A percentile compares a stretch with the other conserved stretches of the same genome.
These are phyloP conservation scores for Entonaema liquescens DNA, from an alignment of 495 filamentous ascomycete species.

Conservation along the genomic window DNA sequence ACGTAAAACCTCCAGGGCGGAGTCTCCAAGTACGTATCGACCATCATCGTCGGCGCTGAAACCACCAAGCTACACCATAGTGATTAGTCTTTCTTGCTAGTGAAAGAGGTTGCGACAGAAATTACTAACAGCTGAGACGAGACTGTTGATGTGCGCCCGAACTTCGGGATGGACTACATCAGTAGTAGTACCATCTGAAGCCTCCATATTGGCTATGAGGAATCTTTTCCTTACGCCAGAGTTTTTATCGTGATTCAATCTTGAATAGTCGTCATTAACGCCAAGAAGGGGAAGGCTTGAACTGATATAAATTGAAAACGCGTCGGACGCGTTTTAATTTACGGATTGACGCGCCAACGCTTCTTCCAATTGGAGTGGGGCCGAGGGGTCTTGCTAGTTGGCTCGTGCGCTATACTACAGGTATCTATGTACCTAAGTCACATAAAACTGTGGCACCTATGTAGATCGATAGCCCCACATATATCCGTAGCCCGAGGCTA, in stretches of 20 bases:
- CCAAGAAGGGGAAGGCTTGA: constrained; percentile 16
- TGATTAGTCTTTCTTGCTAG: not conserved
- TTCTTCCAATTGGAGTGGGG: not conserved
- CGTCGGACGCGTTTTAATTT: constrained; percentile 38
- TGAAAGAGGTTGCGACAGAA: constrained; percentile 16
- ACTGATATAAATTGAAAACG: constrained; percentile 40
- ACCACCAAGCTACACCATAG: constrained; percentile 78
- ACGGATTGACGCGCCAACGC: constrained; percentile 20
- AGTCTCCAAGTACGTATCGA: constrained; percentile 87
- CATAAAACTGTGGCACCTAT: not conserved
- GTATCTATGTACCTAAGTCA: constrained; percentile 5
- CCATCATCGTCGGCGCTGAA: constrained; percentile 78
- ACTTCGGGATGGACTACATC: constrained; percentile 85
- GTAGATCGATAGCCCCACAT: constrained; percentile 20
- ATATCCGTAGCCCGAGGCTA: constrained; percentile 56
- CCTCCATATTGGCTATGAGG: constrained; percentile 56
- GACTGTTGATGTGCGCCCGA: constrained; percentile 86
- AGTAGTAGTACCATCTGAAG: constrained; percentile 56
- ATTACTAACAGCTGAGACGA: constrained; percentile 84
- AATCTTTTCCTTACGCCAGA: constrained; percentile 34
- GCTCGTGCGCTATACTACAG: not conserved
- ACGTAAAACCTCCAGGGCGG: constrained; percentile 88
- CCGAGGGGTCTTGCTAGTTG: not conserved
- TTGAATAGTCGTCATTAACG: constrained; percentile 25
- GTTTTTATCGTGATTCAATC: constrained; percentile 14